These are phyloP conservation scores for Gymnopus androsaceus DNA, from an alignment of 1,284 basidiomycete genomes.

Conservation along the genomic window DNA sequence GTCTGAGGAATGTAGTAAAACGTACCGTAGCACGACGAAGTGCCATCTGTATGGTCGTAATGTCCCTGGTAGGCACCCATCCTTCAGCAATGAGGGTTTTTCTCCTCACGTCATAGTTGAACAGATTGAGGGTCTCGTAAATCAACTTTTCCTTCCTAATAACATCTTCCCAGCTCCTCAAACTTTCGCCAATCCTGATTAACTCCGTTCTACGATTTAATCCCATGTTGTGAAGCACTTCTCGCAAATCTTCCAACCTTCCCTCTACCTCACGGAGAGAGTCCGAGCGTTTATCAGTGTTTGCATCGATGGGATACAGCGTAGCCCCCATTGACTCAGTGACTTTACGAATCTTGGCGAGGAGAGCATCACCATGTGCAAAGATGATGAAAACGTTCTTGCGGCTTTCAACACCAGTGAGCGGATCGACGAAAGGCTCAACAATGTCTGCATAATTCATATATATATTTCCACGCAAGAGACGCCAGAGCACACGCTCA, in stretches of 20 bases:
- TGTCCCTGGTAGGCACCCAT: conserved; percentile 95
- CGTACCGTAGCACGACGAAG: conserved; percentile 88
- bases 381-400: conserved; percentile 99
- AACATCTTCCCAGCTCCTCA: conserved; percentile 92
- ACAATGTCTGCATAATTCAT: conserved; percentile 99
- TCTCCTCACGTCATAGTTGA: conserved; percentile 91
- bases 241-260: conserved; percentile 92
- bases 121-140: conserved; percentile 91
- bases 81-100: conserved; percentile 98
- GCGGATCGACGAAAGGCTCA: conserved; percentile 89
- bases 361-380: conserved; percentile 91
- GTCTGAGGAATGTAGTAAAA: conserved; percentile 16
- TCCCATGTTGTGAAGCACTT: conserved; percentile 90
- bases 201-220: conserved; percentile 85
- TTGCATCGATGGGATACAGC: conserved; percentile 94
- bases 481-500: conserved; percentile 97
- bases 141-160: conserved; percentile 96
- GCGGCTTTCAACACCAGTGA: conserved; percentile 78
- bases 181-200: conserved; percentile 81
- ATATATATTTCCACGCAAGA: conserved; percentile 96
- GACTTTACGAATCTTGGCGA: conserved; percentile 98
- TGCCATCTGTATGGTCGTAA: conserved; percentile 84
- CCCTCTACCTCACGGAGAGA: conserved; percentile 87
- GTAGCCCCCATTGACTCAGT: conserved; percentile 98
- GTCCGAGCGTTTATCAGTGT: conserved; percentile 89